Percentiles rank a stretch among this genome's conserved stretches.
phyloP scores from a whole-genome alignment of 371 early-diverging fungal species.

The Mortierella sp. region DNA sequence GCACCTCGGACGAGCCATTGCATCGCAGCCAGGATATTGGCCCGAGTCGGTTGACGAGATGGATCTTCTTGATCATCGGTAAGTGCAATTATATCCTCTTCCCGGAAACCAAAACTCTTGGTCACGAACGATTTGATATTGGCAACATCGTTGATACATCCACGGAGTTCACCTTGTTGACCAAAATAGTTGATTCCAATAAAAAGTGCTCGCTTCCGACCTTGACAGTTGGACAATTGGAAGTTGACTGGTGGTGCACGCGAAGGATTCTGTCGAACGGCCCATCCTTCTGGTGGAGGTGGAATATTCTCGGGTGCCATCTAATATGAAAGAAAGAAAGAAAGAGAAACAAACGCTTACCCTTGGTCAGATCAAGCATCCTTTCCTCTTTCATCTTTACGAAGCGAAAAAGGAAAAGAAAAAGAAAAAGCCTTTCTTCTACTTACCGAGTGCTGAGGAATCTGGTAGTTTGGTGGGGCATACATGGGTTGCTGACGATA shows the following conservation, averaged over 20 bases:
- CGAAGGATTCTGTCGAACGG: conserved; percentile 25
- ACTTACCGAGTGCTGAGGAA: conserved; percentile 23
- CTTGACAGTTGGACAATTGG: conserved; percentile 78
- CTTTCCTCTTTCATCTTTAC: conserved; percentile 1
- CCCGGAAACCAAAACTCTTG: conserved; percentile 71
- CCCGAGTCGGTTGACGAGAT: conserved; percentile 77
- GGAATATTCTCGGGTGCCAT: conserved; percentile 34
- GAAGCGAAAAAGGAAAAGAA: background rate
- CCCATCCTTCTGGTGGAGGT: conserved; percentile 43
- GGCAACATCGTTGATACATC: conserved; percentile 93
- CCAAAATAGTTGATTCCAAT: conserved; percentile 94
- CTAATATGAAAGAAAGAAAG: background rate
- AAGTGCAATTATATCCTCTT: conserved; percentile 80
- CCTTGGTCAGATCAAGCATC: background rate
- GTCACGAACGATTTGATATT: conserved; percentile 85
- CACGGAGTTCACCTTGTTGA: conserved; percentile 70
- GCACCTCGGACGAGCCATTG: conserved; percentile 91
- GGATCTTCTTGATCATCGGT: conserved; percentile 87
- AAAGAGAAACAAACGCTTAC: background rate
- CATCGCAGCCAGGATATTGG: conserved; percentile 90
- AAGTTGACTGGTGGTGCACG: conserved; percentile 49
- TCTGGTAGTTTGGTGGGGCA: background rate
- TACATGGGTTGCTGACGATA: conserved; percentile 14
- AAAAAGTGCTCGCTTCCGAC: conserved; percentile 84
- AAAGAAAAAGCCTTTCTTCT: background rate